Conservation (phyloP, 768 basidiomycete genomes). For the Rubroboletus pulcherrimus region DNA sequence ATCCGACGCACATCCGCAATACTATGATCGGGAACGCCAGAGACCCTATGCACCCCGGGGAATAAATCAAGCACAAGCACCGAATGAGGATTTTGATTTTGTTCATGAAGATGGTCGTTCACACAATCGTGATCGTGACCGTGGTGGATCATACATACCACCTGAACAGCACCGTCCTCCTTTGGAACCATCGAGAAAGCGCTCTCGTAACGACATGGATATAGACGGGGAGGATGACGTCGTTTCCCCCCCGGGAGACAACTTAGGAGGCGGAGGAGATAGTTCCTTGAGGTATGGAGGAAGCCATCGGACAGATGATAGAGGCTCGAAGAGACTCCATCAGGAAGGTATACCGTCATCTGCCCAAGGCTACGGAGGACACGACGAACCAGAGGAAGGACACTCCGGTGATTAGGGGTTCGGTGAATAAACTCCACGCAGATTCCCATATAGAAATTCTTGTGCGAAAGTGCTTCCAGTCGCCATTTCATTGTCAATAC, state of each 20-base stretch:
- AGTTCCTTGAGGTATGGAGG: conserved; percentile 33
- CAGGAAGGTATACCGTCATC: conserved; percentile 36
- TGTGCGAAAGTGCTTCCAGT: conserved; percentile 27
- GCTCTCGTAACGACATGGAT: conserved; percentile 62
- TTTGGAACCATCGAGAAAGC: conserved; percentile 50
- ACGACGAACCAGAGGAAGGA: conserved; percentile 32
- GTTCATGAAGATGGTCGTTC: conserved; percentile 52
- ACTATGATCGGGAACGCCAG: conserved; percentile 48
- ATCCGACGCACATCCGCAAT: conserved; percentile 44
- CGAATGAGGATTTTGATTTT: conserved; percentile 48
- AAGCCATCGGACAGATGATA: conserved; percentile 43
- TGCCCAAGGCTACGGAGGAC: conserved; percentile 23
- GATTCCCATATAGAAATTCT: conserved; percentile 33
- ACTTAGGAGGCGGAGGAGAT: conserved; percentile 28
- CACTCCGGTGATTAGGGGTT: conserved; percentile 32
- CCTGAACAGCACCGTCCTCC: conserved; percentile 37
- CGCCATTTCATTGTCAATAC: conserved; percentile 15
- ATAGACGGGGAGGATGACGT: conserved; percentile 53
- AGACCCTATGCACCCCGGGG: conserved; percentile 51
- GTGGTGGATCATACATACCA: conserved; percentile 32
- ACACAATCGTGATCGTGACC: conserved; percentile 36
- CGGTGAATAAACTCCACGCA: conserved; percentile 19
- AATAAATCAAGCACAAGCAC: conserved; percentile 37
- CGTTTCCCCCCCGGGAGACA: conserved; percentile 29
- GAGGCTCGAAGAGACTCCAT: conserved; percentile 59